These are phyloP conservation scores for Ascochyta lentis DNA, from an alignment of 2,329 filamentous ascomycete genomes.

Conservation along the genomic window DNA sequence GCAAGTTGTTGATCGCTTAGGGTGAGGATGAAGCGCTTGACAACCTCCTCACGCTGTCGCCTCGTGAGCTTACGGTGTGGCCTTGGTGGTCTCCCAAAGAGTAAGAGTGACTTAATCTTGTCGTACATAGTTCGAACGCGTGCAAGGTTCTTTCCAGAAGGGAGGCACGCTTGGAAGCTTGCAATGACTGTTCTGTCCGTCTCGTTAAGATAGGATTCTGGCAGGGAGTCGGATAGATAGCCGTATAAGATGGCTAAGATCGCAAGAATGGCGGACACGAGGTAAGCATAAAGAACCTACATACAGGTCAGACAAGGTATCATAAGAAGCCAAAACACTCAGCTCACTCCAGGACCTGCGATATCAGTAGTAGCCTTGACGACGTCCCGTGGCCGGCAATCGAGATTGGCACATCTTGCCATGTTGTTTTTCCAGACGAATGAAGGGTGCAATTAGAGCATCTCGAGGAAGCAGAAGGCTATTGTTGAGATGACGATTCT, in stretches of 20 bases:
- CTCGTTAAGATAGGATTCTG: conserved; percentile 17
- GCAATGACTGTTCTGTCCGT: conserved; percentile 20
- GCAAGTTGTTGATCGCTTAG: conserved; percentile 36
- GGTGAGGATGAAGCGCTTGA: conserved; percentile 31
- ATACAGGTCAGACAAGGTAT: neutral
- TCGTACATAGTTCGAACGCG: neutral
- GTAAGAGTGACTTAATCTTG: neutral
- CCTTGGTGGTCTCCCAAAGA: neutral
- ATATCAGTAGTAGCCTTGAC: conserved; percentile 20
- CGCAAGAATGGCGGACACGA: conserved; percentile 23
- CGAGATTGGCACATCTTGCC: conserved; percentile 5
- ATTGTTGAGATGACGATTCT: neutral
- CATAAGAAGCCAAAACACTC: neutral
- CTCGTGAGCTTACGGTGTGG: conserved; percentile 14
- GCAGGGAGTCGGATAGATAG: conserved; percentile 26
- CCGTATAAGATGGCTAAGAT: conserved; percentile 19
- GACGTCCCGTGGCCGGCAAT: conserved; percentile 7
- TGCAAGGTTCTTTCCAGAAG: neutral
- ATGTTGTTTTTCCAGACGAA: neutral
- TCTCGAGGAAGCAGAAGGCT: neutral
- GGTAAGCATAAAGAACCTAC: conserved; percentile 22
- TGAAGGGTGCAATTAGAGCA: neutral
- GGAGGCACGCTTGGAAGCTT: conserved; percentile 11
- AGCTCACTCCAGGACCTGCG: conserved; percentile 22
- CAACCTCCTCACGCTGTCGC: conserved; percentile 19